These are phyloP conservation scores for Boletus rex-veris DNA, from an alignment of 768 basidiomycete genomes.

Conservation along the genomic window DNA sequence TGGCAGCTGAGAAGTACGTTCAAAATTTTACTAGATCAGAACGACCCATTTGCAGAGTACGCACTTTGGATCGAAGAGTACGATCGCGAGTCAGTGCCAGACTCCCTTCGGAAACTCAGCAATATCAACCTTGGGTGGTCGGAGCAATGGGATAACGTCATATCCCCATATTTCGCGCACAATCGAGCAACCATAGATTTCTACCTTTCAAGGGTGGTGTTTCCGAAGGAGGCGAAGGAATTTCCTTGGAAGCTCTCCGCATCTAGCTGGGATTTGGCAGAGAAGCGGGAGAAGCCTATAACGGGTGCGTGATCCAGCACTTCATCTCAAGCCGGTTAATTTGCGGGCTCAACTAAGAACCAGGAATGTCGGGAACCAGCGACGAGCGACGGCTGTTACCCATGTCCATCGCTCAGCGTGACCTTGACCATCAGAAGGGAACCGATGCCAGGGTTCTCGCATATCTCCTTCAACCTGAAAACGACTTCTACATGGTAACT, in stretches of 20 bases:
- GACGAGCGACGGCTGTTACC: slow-evolving; percentile 19
- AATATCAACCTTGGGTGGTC: background rate
- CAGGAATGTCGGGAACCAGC: slow-evolving; percentile 41
- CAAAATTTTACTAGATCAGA: background rate
- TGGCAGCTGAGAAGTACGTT: background rate
- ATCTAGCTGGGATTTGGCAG: too few species aligned
- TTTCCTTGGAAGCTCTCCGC: too few species aligned
- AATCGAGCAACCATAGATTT: too few species aligned
- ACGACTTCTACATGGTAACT: slow-evolving; percentile 2
- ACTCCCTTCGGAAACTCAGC: background rate
- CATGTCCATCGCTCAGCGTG: too few species aligned
- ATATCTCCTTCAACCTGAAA: slow-evolving; percentile 25
- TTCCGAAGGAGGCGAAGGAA: too few species aligned
- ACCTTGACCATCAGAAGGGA: slow-evolving; percentile 10
- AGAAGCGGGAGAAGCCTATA: background rate
- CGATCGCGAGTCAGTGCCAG: background rate
- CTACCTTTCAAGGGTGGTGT: too few species aligned
- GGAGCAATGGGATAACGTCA: too few species aligned
- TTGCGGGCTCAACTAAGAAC: background rate
- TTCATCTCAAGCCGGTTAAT: too few species aligned
- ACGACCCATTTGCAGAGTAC: background rate
- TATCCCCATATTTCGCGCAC: background rate
- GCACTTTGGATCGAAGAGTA: background rate
- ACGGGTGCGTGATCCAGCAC: slow-evolving; percentile 1
- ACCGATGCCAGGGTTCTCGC: slow-evolving; percentile 41